phyloP scores from a whole-genome alignment of 345 rosid genomes.

The Capsella bursapastoris region DNA sequence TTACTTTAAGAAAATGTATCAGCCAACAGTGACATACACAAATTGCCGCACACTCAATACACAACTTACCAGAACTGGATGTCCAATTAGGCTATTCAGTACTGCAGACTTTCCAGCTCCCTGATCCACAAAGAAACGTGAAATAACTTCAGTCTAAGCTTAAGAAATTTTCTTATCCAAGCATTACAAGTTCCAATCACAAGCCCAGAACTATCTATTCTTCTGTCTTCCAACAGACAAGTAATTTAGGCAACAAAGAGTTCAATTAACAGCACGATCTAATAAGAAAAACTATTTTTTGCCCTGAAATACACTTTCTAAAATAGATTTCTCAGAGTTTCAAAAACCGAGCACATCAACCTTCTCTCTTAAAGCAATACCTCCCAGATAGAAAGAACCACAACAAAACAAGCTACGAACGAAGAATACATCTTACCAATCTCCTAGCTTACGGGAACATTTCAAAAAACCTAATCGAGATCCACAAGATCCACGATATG shows the following conservation, averaged over 20 bases:
- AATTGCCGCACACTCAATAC: constrained; percentile 7
- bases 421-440: constrained; percentile 30
- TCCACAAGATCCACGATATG: constrained; percentile 9
- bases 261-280: constrained; percentile 4
- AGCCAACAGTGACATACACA: constrained; percentile 5
- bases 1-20: constrained; percentile 9
- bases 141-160: constrained; percentile 13
- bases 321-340: constrained; percentile 12
- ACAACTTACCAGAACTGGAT: constrained; percentile 81
- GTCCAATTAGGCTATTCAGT: constrained; percentile 89
- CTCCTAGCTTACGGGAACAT: constrained; percentile 28
- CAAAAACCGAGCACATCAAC: constrained; percentile 13
- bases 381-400: not conserved
- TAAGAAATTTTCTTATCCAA: not conserved
- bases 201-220: not conserved
- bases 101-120: constrained; percentile 98
- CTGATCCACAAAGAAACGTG: constrained; percentile 47
- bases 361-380: constrained; percentile 21
- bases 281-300: not conserved
- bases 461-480: constrained; percentile 39
- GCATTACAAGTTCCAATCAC: not conserved
- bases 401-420: constrained; percentile 11
- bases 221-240: constrained; percentile 1
- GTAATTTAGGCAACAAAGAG: not conserved
- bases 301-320: constrained; percentile 15